Percentiles rank a stretch among this genome's conserved stretches.
These are phyloP conservation scores for Erysimum pusillum DNA, from an alignment of 441 rosid species.

Conservation along the genomic window DNA sequence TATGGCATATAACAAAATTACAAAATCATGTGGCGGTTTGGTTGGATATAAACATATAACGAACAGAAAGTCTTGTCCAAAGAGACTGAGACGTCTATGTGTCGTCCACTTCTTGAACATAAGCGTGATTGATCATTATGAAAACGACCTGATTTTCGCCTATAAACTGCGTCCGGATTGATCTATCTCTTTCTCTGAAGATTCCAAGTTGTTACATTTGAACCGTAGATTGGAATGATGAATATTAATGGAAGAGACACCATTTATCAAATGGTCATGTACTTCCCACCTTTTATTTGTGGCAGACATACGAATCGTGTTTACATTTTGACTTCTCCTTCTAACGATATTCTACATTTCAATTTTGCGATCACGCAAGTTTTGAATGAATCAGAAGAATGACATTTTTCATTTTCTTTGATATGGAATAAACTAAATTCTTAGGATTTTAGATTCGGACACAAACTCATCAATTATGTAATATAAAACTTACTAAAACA, in stretches of 20 bases:
- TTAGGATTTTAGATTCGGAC: neutral
- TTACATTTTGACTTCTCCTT: conserved; percentile 21
- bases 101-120: conserved; percentile 41
- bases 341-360: conserved; percentile 16
- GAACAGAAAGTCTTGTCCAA: conserved; percentile 40
- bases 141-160: conserved; percentile 29
- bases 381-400: conserved; percentile 25
- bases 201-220: conserved; percentile 38
- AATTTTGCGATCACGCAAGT: conserved; percentile 11
- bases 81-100: conserved; percentile 43
- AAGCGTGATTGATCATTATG: conserved; percentile 31
- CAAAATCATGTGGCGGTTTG: conserved; percentile 37
- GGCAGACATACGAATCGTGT: conserved; percentile 47
- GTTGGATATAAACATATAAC: conserved; percentile 39
- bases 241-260: conserved; percentile 33
- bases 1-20: conserved; percentile 10
- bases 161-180: neutral
- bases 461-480: neutral
- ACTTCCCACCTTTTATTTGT: conserved; percentile 26
- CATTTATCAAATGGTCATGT: conserved; percentile 32
- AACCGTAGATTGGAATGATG: conserved; percentile 32
- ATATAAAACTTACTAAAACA: too few species aligned
- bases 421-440: neutral
- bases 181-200: conserved; percentile 7
- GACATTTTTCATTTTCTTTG: neutral